Evolutionary conservation across 768 basidiomycete genomes (phyloP).

Genomic region (Kwoniella shandongensis): DNA sequence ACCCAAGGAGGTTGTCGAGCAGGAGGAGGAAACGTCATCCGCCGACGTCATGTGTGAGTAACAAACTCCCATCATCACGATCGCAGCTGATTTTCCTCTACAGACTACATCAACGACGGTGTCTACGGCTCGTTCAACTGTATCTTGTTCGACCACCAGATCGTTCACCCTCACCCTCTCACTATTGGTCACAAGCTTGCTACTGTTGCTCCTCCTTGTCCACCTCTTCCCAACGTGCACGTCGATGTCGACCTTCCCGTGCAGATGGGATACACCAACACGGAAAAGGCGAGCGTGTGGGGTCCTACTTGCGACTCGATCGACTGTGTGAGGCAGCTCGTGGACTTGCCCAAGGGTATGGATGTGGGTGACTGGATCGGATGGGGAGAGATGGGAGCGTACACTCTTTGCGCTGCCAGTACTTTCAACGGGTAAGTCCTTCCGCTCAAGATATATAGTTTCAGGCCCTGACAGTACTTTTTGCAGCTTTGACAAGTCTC

Average conservation of each 20-base stretch:
- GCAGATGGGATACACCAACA: conserved; percentile 51
- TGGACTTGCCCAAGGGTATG: conserved; percentile 65
- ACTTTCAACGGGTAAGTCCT: conserved; percentile 73
- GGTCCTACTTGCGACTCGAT: conserved; percentile 98
- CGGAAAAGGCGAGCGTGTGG: conserved; percentile 70
- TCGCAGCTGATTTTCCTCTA: neutral
- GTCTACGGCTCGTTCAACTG: conserved; percentile 73
- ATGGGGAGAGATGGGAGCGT: conserved; percentile 98
- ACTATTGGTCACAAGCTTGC: conserved; percentile 50
- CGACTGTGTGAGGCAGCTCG: conserved; percentile 73
- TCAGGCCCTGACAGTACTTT: neutral
- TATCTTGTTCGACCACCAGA: conserved; percentile 95
- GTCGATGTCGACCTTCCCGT: conserved; percentile 52
- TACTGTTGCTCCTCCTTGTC: conserved; percentile 37
- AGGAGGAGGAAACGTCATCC: conserved; percentile 50
- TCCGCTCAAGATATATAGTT: no score
- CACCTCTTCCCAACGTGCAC: conserved; percentile 52
- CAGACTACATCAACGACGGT: conserved; percentile 99
- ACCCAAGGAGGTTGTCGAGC: conserved; percentile 50
- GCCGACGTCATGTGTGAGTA: conserved; percentile 85
- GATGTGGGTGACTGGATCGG: conserved; percentile 96
- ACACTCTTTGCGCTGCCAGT: conserved; percentile 95
- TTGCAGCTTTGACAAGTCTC: conserved; percentile 36
- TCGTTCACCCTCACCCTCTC: conserved; percentile 70
- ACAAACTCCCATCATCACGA: neutral